phyloP scores from a whole-genome alignment of 345 rosid species.

The Populus tremula region DNA sequence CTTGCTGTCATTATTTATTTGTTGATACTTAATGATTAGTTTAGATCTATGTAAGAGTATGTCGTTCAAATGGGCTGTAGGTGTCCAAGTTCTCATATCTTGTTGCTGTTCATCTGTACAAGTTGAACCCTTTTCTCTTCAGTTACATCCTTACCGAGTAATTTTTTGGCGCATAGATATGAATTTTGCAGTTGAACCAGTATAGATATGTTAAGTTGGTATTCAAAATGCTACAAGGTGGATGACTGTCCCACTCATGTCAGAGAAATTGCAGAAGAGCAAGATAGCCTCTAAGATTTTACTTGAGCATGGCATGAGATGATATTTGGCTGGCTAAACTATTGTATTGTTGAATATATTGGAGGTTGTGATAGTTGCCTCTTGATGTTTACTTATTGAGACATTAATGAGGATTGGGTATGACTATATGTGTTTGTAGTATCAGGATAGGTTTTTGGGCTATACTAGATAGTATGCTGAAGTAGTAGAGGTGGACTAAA shows the following conservation, averaged over 20 bases:
- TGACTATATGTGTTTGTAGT: not conserved
- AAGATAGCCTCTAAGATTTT: not conserved
- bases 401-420: slow-evolving; percentile 2
- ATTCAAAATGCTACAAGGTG: slow-evolving; percentile 1
- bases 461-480: not conserved
- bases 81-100: not conserved
- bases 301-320: not conserved
- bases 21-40: slow-evolving; percentile 7
- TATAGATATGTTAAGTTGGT: not conserved
- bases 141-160: not conserved
- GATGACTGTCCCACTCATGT: not conserved
- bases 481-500: not conserved
- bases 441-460: not conserved
- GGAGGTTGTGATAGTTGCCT: slow-evolving; percentile 5
- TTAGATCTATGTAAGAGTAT: not conserved
- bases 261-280: not conserved
- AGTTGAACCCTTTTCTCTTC: slow-evolving; percentile 5
- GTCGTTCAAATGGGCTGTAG: not conserved
- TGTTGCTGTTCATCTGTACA: not conserved
- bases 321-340: not conserved
- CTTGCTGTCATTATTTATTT: slow-evolving; percentile 17
- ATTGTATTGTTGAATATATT: not conserved
- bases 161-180: not conserved
- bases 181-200: not conserved
- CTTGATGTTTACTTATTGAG: not conserved